A percentile compares a stretch with the other conserved stretches of the same genome.
Evolutionary conservation across 345 rosid genomes (phyloP).

Genomic region (Eucalyptus globulus): DNA sequence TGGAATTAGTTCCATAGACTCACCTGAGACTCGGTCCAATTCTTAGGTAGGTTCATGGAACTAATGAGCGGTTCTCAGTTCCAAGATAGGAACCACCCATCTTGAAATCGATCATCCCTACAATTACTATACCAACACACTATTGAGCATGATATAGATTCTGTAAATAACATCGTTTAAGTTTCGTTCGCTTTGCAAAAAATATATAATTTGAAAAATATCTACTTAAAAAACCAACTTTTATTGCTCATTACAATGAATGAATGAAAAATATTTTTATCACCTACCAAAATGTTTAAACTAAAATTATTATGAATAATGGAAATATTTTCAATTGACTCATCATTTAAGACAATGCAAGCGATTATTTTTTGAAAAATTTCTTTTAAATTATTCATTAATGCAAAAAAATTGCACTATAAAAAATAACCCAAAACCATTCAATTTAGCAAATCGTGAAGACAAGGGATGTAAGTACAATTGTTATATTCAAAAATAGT

Average conservation of each 20-base stretch:
- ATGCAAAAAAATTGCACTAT: neutral
- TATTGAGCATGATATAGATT: neutral
- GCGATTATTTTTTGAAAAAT: neutral
- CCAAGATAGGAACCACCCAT: accelerated
- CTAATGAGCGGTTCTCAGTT: too few relatives aligned
- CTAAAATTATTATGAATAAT: accelerated
- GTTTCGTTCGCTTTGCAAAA: accelerated
- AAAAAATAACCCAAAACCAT: neutral
- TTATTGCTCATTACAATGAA: neutral
- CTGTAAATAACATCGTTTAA: neutral
- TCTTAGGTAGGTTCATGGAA: too few relatives aligned
- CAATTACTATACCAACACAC: neutral
- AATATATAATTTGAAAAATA: neutral
- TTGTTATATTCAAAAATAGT: neutral
- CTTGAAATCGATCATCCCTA: too few relatives aligned
- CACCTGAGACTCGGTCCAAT: accelerated
- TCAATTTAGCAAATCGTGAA: neutral
- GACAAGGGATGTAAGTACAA: neutral
- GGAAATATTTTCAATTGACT: neutral
- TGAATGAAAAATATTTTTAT: neutral
- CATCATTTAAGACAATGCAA: neutral
- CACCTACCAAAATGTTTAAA: neutral
- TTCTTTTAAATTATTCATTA: neutral
- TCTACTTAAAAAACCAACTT: neutral
- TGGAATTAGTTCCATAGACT: too few relatives aligned